Evolutionary conservation across 495 filamentous ascomycete genomes (phyloP).

Genomic region (Hyaloscypha variabilis): DNA sequence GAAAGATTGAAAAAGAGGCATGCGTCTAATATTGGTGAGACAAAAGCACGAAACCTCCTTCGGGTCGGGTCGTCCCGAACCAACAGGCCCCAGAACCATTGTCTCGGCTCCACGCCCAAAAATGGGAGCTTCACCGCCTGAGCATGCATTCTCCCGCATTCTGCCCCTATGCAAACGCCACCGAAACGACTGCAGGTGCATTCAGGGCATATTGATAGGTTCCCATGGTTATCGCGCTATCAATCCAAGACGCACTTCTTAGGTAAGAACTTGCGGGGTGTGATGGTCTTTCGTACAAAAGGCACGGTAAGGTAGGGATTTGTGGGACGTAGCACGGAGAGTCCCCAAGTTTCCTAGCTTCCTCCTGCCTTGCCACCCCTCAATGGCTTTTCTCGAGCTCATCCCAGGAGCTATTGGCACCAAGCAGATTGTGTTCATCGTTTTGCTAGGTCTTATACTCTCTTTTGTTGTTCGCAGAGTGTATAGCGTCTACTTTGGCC

Average conservation of each 20-base stretch:
- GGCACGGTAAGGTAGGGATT: not conserved
- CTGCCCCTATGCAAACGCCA: not conserved
- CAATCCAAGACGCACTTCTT: not conserved
- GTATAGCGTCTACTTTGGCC: slow-evolving; percentile 38
- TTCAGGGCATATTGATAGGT: not conserved
- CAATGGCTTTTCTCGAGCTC: not conserved
- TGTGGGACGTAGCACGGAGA: not conserved
- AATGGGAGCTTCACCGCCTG: not conserved
- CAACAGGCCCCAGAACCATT: not conserved
- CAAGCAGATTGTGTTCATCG: not conserved
- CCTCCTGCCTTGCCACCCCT: not conserved
- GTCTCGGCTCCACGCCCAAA: not conserved
- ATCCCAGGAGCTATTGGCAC: not conserved
- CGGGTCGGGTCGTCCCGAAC: not conserved
- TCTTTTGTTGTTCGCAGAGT: not conserved
- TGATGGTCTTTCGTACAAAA: too few relatives aligned
- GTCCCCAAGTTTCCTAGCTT: not conserved
- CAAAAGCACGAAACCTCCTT: too few relatives aligned
- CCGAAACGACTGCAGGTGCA: not conserved
- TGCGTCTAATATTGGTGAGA: too few relatives aligned
- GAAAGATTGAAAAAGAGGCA: too few relatives aligned
- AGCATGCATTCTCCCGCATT: not conserved
- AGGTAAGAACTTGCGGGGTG: not conserved
- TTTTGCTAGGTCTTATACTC: not conserved
- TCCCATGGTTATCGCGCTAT: not conserved